phyloP scores from a whole-genome alignment of 2,329 filamentous ascomycete species.

The Colletotrichum aenigma region DNA sequence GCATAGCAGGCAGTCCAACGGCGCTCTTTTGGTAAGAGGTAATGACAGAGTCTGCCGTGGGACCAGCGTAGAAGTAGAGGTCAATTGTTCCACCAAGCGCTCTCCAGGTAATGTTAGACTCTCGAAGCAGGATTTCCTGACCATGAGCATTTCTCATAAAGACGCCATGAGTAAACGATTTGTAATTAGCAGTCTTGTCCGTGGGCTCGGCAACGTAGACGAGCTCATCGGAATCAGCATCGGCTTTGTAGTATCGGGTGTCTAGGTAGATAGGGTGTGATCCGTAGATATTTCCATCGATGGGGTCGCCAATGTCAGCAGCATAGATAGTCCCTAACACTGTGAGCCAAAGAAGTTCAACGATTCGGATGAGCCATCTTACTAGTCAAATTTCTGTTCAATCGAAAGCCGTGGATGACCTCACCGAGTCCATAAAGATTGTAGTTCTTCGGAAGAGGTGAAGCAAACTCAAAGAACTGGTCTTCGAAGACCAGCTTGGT shows the following conservation, averaged over 20 bases:
- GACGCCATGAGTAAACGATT: constrained; percentile 75
- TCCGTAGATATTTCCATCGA: constrained; percentile 75
- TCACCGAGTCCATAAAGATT: constrained; percentile 80
- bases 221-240: constrained; percentile 48
- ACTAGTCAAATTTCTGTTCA: constrained; percentile 76
- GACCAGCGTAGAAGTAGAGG: constrained; percentile 79
- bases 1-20: constrained; percentile 75
- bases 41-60: constrained; percentile 69
- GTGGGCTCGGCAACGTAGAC: constrained; percentile 60
- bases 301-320: constrained; percentile 69
- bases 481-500: constrained; percentile 74
- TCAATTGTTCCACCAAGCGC: constrained; percentile 79
- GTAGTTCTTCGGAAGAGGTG: constrained; percentile 70
- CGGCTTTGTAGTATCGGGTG: constrained; percentile 72
- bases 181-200: constrained; percentile 51
- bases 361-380: constrained; percentile 15
- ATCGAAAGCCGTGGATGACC: constrained; percentile 70
- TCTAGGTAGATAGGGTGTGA: constrained; percentile 81
- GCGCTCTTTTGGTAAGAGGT: constrained; percentile 72
- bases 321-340: constrained; percentile 56
- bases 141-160: constrained; percentile 79
- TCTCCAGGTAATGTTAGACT: constrained; percentile 73
- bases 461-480: constrained; percentile 78
- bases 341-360: neutral
- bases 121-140: constrained; percentile 71